phyloP scores from a whole-genome alignment of 768 basidiomycete genomes.

The Candolleomyces aberdarensis region DNA sequence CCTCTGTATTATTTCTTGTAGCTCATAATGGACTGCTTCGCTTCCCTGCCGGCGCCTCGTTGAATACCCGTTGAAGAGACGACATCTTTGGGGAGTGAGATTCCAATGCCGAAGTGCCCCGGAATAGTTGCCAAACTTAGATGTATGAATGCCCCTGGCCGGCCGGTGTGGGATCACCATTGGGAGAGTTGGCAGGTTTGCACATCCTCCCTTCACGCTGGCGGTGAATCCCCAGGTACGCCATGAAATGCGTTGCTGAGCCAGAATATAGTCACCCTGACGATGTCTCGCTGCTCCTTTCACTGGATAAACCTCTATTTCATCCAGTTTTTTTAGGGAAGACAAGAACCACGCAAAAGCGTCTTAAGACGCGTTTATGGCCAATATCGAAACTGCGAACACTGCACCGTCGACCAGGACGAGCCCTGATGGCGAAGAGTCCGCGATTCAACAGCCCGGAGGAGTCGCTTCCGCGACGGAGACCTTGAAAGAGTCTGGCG shows the following conservation, averaged over 20 bases:
- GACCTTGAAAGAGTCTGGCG: slow-evolving; percentile 14
- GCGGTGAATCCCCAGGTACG: slow-evolving; percentile 38
- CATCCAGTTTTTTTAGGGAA: slow-evolving; percentile 22
- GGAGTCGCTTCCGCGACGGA: slow-evolving; percentile 18
- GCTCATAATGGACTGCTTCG: slow-evolving; percentile 2
- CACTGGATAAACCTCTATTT: neutral
- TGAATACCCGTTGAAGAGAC: neutral
- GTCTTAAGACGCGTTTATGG: slow-evolving; percentile 83
- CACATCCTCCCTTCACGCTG: slow-evolving; percentile 24
- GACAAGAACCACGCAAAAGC: slow-evolving; percentile 39
- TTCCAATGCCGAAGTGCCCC: neutral
- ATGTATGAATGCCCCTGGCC: neutral
- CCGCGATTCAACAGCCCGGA: slow-evolving; percentile 20
- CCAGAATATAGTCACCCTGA: neutral
- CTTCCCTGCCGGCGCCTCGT: neutral
- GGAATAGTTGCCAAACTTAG: neutral
- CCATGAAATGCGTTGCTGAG: neutral
- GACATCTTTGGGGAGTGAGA: no score
- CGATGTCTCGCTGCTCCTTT: neutral
- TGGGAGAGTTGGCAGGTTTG: slow-evolving; percentile 13
- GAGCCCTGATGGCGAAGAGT: slow-evolving; percentile 34
- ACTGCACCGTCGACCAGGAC: slow-evolving; percentile 39
- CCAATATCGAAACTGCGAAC: slow-evolving; percentile 53
- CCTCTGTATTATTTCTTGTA: slow-evolving; percentile 18
- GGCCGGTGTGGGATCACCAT: slow-evolving; percentile 11